A percentile compares a stretch with the other conserved stretches of the same genome.
Conservation (phyloP, 176 grass and related monocot species). For the Oryza meridionalis region DNA sequence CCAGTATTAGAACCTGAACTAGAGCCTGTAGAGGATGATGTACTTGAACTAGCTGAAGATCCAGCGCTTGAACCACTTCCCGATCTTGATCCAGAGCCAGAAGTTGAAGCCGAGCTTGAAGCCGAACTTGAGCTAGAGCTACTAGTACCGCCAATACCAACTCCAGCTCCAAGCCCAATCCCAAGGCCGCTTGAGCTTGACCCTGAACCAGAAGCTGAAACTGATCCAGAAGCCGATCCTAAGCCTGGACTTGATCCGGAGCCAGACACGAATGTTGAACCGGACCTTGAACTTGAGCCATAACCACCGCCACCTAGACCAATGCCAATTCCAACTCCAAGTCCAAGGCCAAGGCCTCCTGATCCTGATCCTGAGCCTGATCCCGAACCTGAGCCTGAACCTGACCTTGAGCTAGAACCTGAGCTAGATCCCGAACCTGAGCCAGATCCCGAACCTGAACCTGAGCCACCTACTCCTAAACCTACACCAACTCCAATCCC, state of each 20-base stretch:
- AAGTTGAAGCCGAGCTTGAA: neutral
- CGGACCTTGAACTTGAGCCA: neutral
- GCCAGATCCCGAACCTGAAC: constrained; percentile 12
- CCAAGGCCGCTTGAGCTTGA: neutral
- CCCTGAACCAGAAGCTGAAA: constrained; percentile 21
- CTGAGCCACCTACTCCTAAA: constrained; percentile 35
- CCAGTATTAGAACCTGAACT: neutral
- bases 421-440: neutral
- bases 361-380: constrained; percentile 44
- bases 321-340: constrained; percentile 50
- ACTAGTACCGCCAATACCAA: neutral
- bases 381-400: neutral
- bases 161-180: neutral
- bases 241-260: neutral
- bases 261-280: neutral
- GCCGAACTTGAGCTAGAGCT: constrained; percentile 8
- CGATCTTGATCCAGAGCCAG: neutral
- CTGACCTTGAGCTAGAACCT: neutral
- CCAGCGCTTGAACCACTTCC: neutral
- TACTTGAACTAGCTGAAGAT: constrained; percentile 7
- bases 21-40: neutral
- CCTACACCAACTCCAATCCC: constrained; percentile 55
- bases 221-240: constrained; percentile 31
- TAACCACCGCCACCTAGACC: constrained; percentile 43
- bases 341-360: constrained; percentile 47